Base-by-base conservation (phyloP, 169 alveolate genomes). In the Hepatocystis sp. region DNA sequence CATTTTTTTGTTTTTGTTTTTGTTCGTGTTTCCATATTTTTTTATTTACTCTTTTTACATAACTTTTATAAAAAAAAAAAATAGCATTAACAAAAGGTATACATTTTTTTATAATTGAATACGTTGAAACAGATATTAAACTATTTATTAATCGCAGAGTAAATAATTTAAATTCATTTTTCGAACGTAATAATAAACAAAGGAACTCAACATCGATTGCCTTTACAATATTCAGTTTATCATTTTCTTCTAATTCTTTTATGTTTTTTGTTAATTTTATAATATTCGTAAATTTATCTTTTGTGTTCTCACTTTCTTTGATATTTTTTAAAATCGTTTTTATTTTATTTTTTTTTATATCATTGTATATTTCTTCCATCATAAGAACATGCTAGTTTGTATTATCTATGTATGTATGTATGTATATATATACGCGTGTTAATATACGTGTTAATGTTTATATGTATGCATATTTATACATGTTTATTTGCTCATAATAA, bases 131-230 rank as follows among this genome's bases (percentile, higher is more conserved):
- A 1, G 58, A 28, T 49, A 81, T 27, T 36, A 81, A 32, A 28
- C 89, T 63, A 46, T 81, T 81, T 1, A 81, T 65, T 81, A 63
- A 39, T 42, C 89, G 81, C 15, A 81, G 58, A 27, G 89, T 55
- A 63, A 63, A 81, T 49, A 63, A 30, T 28, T 52, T 49, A 42
- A 60, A 81, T 15, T 40, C 58, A 65, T 81, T 61, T 52, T 63
- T 55, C 17, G 89, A 60, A 25, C 89, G 89, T 25, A 81, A 44
- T 32, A 81, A 53, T 49, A 81, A 81, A 25, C 68, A 60, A 61
- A 81, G 36, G 30, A 63, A 81, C 15, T 40, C 64, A 3, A 17
- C 23, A 28, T 53, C 60, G 3, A 81, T 61, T 21, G 84, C 49
- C 44, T 81, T 61, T 17, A 65, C 30, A 23, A 63, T 25, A n/a